Evolutionary conservation across 441 rosid genomes (phyloP).

Genomic region (Mallotus japonicus): DNA sequence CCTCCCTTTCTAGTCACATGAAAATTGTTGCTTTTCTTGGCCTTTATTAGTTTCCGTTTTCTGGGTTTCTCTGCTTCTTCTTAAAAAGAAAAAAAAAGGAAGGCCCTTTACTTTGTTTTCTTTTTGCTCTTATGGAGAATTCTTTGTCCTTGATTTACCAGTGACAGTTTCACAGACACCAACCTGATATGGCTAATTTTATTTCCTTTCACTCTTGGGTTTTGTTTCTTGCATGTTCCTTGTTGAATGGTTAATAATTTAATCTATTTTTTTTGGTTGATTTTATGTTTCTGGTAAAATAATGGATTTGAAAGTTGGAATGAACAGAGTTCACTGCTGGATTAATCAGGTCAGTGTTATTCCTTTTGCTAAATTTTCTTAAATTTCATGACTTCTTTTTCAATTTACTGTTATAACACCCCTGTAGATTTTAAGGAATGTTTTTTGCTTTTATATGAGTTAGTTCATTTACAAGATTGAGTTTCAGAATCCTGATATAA

Average conservation of each 20-base stretch:
- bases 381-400: neutral
- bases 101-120: neutral
- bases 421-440: neutral
- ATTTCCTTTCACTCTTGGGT: neutral
- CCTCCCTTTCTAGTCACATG: neutral
- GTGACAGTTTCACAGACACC: neutral
- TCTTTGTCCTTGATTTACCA: neutral
- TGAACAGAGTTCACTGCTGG: constrained; percentile 18
- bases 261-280: neutral
- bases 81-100: neutral
- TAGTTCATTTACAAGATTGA: neutral
- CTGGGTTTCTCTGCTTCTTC: neutral
- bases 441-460: neutral
- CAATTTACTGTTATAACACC: neutral
- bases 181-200: neutral
- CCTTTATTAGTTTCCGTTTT: neutral
- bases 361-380: neutral
- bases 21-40: neutral
- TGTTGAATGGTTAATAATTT: too few species aligned
- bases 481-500: neutral
- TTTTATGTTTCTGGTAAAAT: constrained; percentile 16
- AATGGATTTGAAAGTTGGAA: constrained; percentile 36
- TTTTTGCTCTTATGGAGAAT: neutral
- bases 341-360: constrained; percentile 29
- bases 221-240: neutral